A percentile compares a stretch with the other conserved stretches of the same genome.
Conservation (phyloP, 2,329 filamentous ascomycete species). For the Rhinocladiella mackenziei region DNA sequence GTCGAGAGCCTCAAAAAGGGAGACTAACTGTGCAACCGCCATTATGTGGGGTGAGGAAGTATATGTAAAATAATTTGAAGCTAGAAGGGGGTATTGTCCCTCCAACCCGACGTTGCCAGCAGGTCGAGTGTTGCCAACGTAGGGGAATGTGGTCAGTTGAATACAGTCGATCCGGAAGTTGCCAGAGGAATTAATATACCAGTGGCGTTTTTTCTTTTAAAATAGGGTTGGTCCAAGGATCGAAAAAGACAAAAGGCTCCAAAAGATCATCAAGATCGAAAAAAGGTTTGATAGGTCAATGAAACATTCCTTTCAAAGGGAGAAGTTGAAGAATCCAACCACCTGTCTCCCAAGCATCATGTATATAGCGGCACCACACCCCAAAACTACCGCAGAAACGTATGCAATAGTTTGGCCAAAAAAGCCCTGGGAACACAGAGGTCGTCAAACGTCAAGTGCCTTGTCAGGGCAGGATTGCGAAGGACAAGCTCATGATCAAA, state of each 20-base stretch:
- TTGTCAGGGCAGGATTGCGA: too few species aligned
- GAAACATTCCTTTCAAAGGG: slow-evolving; percentile 18
- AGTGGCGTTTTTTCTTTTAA: too few species aligned
- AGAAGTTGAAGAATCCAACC: slow-evolving; percentile 10
- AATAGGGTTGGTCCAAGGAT: slow-evolving; percentile 3
- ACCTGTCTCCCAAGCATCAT: slow-evolving; percentile 14
- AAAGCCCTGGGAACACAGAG: too few species aligned
- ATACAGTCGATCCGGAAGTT: background rate
- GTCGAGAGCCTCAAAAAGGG: slow-evolving; percentile 22
- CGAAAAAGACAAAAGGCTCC: slow-evolving; percentile 4
- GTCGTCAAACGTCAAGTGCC: too few species aligned
- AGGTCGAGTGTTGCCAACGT: slow-evolving; percentile 1
- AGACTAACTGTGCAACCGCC: slow-evolving; percentile 26
- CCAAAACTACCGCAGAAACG: background rate
- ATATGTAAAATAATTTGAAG: too few species aligned
- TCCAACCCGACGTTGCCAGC: slow-evolving; percentile 10
- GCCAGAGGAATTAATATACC: background rate
- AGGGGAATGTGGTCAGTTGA: background rate
- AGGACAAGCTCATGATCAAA: too few species aligned
- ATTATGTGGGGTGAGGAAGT: slow-evolving; percentile 6
- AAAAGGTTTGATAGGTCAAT: slow-evolving; percentile 12
- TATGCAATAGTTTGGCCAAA: background rate
- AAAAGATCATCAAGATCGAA: slow-evolving; percentile 1
- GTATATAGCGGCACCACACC: slow-evolving; percentile 4
- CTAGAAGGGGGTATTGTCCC: background rate